phyloP scores from a whole-genome alignment of 345 rosid species.

The Populus simonii region DNA sequence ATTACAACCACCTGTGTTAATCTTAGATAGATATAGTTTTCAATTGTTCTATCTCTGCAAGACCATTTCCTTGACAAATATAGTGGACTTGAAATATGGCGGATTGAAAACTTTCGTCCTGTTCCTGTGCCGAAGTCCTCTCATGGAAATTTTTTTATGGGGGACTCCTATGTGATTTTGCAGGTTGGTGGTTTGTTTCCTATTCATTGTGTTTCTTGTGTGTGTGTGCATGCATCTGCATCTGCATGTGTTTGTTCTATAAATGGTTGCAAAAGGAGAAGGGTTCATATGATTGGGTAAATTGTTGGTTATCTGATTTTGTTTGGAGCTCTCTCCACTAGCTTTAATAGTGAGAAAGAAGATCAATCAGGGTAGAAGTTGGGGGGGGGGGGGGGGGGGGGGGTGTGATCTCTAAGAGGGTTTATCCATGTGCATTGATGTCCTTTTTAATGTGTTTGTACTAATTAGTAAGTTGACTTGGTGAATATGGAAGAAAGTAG shows the following conservation, averaged over 20 bases:
- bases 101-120: slow-evolving; percentile 86
- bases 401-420: neutral
- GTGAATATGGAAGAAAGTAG: neutral
- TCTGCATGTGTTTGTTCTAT: neutral
- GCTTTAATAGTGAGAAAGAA: neutral
- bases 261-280: neutral
- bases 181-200: slow-evolving; percentile 48
- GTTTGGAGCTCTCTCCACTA: neutral
- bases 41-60: neutral
- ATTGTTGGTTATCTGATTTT: neutral
- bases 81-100: slow-evolving; percentile 96
- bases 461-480: neutral
- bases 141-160: slow-evolving; percentile 82
- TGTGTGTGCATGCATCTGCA: neutral
- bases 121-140: slow-evolving; percentile 63
- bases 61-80: neutral
- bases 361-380: neutral
- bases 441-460: neutral
- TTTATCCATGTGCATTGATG: neutral
- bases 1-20: neutral
- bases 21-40: neutral
- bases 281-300: neutral
- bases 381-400: neutral
- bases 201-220: neutral
- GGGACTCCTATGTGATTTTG: slow-evolving; percentile 90